Percentiles rank a stretch among this genome's conserved stretches.
These are phyloP conservation scores for Porodaedalea pini DNA, from an alignment of 1,284 basidiomycete genomes.

Conservation along the genomic window DNA sequence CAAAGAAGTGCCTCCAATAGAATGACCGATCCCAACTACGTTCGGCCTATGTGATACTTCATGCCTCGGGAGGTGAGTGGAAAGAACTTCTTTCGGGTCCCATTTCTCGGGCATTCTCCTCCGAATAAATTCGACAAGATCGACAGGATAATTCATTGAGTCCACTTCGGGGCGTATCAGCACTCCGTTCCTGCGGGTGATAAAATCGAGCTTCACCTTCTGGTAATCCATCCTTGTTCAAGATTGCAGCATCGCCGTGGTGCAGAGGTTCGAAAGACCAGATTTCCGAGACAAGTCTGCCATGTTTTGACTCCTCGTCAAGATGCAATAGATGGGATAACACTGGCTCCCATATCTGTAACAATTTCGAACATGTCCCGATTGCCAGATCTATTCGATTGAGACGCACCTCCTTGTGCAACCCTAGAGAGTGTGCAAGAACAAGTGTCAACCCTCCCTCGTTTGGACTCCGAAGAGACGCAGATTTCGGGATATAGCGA, in stretches of 20 bases:
- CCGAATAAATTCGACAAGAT: slow-evolving; percentile 1
- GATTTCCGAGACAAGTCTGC: neutral
- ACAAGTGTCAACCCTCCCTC: neutral
- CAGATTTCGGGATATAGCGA: neutral
- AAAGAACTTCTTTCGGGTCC: neutral
- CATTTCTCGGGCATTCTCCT: neutral
- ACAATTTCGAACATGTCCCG: too few relatives aligned
- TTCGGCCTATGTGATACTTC: neutral
- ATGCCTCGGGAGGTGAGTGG: neutral
- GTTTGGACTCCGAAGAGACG: neutral
- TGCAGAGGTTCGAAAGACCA: slow-evolving; percentile 3
- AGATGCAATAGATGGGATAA: neutral
- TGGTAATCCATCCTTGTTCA: neutral
- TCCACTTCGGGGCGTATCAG: neutral
- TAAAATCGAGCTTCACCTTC: neutral
- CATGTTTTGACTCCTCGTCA: neutral
- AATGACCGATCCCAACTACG: neutral
- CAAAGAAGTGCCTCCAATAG: neutral
- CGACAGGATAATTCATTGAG: slow-evolving; percentile 1
- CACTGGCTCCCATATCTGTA: neutral
- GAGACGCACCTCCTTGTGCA: neutral
- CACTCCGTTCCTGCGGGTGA: neutral
- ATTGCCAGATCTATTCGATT: too few relatives aligned
- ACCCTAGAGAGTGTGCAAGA: neutral
- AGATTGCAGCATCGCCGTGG: neutral